phyloP scores from a whole-genome alignment of 1,284 basidiomycete species.

The Pterulicium gracile region DNA sequence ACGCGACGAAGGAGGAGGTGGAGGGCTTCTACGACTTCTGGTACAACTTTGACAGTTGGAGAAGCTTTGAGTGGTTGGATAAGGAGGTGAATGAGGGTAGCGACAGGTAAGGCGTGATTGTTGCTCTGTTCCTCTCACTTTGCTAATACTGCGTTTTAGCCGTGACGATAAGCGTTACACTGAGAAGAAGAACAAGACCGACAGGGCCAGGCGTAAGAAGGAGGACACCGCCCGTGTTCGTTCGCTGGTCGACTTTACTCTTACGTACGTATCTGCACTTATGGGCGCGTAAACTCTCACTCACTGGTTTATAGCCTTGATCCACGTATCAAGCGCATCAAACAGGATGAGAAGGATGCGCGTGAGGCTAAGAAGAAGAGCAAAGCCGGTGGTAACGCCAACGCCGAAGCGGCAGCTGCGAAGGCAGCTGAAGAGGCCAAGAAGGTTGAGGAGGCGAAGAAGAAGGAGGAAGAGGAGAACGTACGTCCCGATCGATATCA shows the following conservation, averaged over 20 bases:
- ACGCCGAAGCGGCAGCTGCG: slow-evolving; percentile 15
- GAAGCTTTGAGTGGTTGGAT: slow-evolving; percentile 96
- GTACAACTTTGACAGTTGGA: slow-evolving; percentile 99
- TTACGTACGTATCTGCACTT: slow-evolving; percentile 27
- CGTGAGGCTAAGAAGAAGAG: slow-evolving; percentile 87
- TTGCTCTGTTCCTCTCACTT: slow-evolving; percentile 6
- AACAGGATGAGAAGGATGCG: slow-evolving; percentile 92
- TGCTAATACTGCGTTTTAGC: slow-evolving; percentile 25
- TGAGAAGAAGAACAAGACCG: slow-evolving; percentile 99
- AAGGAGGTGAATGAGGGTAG: slow-evolving; percentile 98
- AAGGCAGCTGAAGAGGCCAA: slow-evolving; percentile 65
- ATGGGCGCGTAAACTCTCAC: background rate
- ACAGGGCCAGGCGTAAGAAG: slow-evolving; percentile 94
- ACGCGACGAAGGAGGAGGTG: slow-evolving; percentile 74
- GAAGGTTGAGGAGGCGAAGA: slow-evolving; percentile 59
- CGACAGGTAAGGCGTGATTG: slow-evolving; percentile 64
- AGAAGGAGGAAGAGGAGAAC: slow-evolving; percentile 60
- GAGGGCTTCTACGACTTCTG: slow-evolving; percentile 97
- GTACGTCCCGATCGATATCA: slow-evolving; percentile 21
- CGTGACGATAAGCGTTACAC: slow-evolving; percentile 99
- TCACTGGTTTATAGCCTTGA: slow-evolving; percentile 40
- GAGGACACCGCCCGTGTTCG: slow-evolving; percentile 93
- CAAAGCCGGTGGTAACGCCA: slow-evolving; percentile 29
- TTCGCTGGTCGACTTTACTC: slow-evolving; percentile 78
- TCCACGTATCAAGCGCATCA: slow-evolving; percentile 96